phyloP scores from a whole-genome alignment of 352 stramenopile species.

The Globisporangium apiculatum region DNA sequence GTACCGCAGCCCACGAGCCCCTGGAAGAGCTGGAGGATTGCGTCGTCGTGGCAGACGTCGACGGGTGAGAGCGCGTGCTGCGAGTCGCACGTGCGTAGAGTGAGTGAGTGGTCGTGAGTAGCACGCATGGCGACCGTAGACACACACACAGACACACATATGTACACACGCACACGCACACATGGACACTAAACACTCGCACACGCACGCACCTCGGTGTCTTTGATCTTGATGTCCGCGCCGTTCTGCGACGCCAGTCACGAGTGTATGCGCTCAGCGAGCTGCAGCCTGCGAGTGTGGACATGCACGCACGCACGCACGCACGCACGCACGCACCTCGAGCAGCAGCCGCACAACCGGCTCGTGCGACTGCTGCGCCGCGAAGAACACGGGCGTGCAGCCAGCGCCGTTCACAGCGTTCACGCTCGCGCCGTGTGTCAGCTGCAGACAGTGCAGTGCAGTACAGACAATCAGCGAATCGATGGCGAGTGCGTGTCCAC shows the following conservation, averaged over 20 bases:
- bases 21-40: conserved; percentile 39
- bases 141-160: background rate
- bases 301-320: background rate
- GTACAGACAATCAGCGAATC: background rate
- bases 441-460: conserved; percentile 12
- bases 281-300: background rate
- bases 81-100: background rate
- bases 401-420: conserved; percentile 45
- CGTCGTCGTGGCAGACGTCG: conserved; percentile 41
- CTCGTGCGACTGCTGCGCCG: conserved; percentile 43
- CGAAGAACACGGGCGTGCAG: conserved; percentile 70
- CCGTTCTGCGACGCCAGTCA: conserved; percentile 24
- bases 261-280: background rate
- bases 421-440: conserved; percentile 43
- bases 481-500: background rate
- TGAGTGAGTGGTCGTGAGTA: background rate
- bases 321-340: conserved; percentile 20
- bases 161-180: background rate
- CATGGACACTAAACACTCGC: conserved; percentile 1
- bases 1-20: conserved; percentile 30
- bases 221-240: conserved; percentile 39
- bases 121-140: background rate
- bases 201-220: conserved; percentile 29
- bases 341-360: conserved; percentile 41
- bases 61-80: conserved; percentile 57